Evolutionary conservation across 1,139 yeast species (phyloP), one percentile per base, ranked within the genome.

Genomic region (Taiozyma sp.): DNA sequence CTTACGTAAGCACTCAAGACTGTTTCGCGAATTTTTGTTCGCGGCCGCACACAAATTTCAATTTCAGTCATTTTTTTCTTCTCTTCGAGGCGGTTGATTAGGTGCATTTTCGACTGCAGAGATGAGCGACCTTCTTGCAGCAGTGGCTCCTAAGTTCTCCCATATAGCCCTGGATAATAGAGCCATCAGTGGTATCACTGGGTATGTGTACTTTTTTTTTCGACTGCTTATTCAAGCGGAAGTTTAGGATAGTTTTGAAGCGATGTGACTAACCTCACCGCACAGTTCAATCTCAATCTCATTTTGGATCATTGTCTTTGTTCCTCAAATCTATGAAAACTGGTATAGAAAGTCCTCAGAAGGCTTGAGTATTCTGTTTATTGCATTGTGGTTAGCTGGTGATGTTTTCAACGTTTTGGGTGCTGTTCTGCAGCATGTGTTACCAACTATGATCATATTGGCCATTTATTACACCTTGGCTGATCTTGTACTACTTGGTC

Each of bases 221-320:
- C 30, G 1, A 2, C 24, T 22, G 22, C 14, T 38, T 38, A 10
- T 32, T 4, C 4, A 14, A 3, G 19, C 36, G 5, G 19, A 14
- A 8, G 16, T 32, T n/a, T 14, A 2, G 19, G 34, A 6, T n/a
- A 32, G 5, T 6, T n/a, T 32, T n/a, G 36, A n/a, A 32, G 23
- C 19, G 14, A 38, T 38, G 24, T 38, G n/a, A 38, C 41, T 38
- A 38, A 38, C 24, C 22, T 22, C 5, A 19, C 24, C 5, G 12
- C 9, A 22, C 24, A 38, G 41, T 41, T 59, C 96, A 27, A 89
- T 93, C 46, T 92, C 98, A 19, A 80, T 93, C 44, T 96, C 97
- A 23, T 93, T 98, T 68, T 93, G 99, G 99, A 87, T 93, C 56
- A 91, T 93, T 50, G 98, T 93, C 27, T 93, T 93, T 74, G 96